A percentile compares a stretch with the other conserved stretches of the same genome.
phyloP scores from a whole-genome alignment of 1,139 yeast species.

The Lodderomyces jiufengensis region DNA sequence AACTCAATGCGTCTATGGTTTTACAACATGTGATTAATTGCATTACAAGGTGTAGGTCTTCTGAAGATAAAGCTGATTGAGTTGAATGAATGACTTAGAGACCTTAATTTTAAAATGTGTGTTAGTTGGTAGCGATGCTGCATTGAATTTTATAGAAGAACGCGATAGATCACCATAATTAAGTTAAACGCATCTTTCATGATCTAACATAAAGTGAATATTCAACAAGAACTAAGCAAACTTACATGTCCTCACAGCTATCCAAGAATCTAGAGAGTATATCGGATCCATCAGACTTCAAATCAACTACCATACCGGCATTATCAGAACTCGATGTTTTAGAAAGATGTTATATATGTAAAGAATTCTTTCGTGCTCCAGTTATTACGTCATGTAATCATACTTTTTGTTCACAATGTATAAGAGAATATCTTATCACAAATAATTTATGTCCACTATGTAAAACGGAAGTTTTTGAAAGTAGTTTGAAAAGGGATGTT shows the following conservation, averaged over 20 bases:
- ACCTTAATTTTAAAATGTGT: no score
- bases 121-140: no score
- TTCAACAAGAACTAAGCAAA: background rate
- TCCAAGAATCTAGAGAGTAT: conserved; percentile 9
- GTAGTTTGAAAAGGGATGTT: conserved; percentile 63
- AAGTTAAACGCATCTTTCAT: background rate
- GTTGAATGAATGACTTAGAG: no score
- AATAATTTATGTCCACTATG: conserved; percentile 79
- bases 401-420: conserved; percentile 87
- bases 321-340: conserved; percentile 64
- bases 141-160: no score
- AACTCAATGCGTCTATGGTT: no score
- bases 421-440: conserved; percentile 62
- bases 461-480: conserved; percentile 65
- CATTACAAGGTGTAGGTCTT: no score
- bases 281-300: conserved; percentile 75
- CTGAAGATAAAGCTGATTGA: no score
- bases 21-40: no score
- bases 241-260: conserved; percentile 2
- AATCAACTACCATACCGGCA: conserved; percentile 47
- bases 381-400: conserved; percentile 85
- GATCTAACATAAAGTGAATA: no score
- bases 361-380: conserved; percentile 79
- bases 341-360: conserved; percentile 86
- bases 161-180: no score